These are phyloP conservation scores for Oryza punctata DNA, from an alignment of 176 grass and related monocot genomes.

Conservation along the genomic window DNA sequence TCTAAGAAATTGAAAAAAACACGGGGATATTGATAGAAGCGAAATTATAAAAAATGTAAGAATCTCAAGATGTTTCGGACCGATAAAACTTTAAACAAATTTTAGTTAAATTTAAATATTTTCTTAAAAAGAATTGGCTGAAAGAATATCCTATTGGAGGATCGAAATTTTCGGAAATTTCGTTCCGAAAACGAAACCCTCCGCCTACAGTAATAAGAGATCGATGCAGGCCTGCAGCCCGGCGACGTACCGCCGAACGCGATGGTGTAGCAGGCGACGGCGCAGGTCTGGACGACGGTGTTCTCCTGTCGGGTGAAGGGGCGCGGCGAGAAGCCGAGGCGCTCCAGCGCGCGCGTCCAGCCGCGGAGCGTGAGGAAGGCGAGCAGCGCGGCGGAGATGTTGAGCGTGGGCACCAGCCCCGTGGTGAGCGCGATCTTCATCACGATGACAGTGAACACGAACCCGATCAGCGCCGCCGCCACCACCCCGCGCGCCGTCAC, in stretches of 20 bases:
- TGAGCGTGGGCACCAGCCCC: slow-evolving; percentile 86
- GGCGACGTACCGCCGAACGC: slow-evolving; percentile 57
- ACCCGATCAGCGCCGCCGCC: slow-evolving; percentile 60
- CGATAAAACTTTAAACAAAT: too few species aligned
- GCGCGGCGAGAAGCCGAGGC: slow-evolving; percentile 51
- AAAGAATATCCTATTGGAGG: too few species aligned
- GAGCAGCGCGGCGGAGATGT: slow-evolving; percentile 85
- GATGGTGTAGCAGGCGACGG: slow-evolving; percentile 93
- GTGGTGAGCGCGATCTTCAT: slow-evolving; percentile 89
- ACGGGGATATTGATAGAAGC: too few species aligned
- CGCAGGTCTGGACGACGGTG: slow-evolving; percentile 87
- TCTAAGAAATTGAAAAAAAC: too few species aligned
- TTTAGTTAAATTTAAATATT: too few species aligned
- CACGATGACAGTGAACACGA: slow-evolving; percentile 81
- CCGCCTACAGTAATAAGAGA: too few species aligned
- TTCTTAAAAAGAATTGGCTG: too few species aligned
- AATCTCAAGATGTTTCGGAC: too few species aligned
- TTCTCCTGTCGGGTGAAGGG: slow-evolving; percentile 97
- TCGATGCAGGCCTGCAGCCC: too few species aligned
- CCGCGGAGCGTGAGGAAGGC: slow-evolving; percentile 73
- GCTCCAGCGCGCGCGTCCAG: slow-evolving; percentile 67
- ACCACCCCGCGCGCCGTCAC: slow-evolving; percentile 68
- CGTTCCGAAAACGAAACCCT: too few species aligned
- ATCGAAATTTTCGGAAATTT: too few species aligned
- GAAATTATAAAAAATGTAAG: too few species aligned